A percentile compares a stretch with the other conserved stretches of the same genome.
Conservation (phyloP, 495 filamentous ascomycete species). For the Daldinia loculata region DNA sequence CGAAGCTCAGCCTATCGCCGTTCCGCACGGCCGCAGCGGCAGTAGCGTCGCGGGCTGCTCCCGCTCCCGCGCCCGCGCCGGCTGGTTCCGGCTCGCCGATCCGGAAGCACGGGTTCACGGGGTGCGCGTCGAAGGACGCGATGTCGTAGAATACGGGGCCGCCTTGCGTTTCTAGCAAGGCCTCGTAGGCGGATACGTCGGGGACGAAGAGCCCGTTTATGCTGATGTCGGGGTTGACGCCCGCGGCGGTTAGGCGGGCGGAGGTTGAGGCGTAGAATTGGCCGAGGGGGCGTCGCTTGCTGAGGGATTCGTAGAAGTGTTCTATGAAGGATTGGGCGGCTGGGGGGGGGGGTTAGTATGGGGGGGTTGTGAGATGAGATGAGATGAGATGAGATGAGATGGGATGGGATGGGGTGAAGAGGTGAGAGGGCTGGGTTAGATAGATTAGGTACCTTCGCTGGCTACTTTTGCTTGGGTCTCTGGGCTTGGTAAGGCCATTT, state of each 20-base stretch:
- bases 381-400: not conserved
- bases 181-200: constrained; percentile 50
- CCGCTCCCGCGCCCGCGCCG: not conserved
- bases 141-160: constrained; percentile 61
- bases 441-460: constrained; percentile 38
- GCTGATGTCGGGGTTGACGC: constrained; percentile 54
- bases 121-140: constrained; percentile 74
- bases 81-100: constrained; percentile 48
- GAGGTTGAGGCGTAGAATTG: constrained; percentile 51
- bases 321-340: constrained; percentile 54
- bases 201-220: constrained; percentile 53
- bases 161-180: constrained; percentile 50
- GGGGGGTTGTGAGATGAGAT: not conserved
- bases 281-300: constrained; percentile 46
- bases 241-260: constrained; percentile 43
- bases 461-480: constrained; percentile 42
- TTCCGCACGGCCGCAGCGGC: constrained; percentile 37
- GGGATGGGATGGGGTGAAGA: not conserved
- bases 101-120: constrained; percentile 72
- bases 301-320: constrained; percentile 53
- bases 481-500: constrained; percentile 36
- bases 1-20: constrained; percentile 71
- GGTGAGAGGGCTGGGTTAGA: not conserved
- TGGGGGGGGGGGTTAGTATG: constrained; percentile 30
- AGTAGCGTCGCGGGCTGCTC: constrained; percentile 5